Conservation (phyloP, 2,329 filamentous ascomycete species). For the Geosmithia morbida region DNA sequence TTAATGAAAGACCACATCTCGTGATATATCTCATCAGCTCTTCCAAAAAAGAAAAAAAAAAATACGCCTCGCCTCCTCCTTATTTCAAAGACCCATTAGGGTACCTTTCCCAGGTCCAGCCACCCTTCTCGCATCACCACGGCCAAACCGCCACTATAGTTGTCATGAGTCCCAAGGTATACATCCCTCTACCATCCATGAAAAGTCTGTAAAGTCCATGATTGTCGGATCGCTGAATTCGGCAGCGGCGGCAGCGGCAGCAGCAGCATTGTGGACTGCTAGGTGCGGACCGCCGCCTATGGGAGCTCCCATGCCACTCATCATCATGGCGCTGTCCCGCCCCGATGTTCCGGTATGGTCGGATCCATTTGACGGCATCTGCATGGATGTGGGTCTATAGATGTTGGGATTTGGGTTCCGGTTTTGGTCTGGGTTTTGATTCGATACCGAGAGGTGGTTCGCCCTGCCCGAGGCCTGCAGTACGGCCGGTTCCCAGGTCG, state of each 20-base stretch:
- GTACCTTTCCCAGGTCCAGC: too few species aligned
- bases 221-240: conserved; percentile 7
- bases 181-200: conserved; percentile 23
- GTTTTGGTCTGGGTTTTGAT: not conserved
- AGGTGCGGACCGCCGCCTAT: not conserved
- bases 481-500: conserved; percentile 17
- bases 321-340: not conserved
- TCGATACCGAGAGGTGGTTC: not conserved
- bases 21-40: too few species aligned
- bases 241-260: not conserved
- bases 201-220: conserved; percentile 17
- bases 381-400: not conserved
- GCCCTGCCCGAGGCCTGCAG: not conserved
- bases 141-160: not conserved
- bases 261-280: not conserved
- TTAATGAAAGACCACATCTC: too few species aligned
- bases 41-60: too few species aligned
- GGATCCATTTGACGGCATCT: not conserved
- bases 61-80: too few species aligned
- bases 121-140: too few species aligned
- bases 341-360: not conserved
- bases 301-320: not conserved
- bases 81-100: too few species aligned
- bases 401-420: not conserved
- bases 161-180: conserved; percentile 18